Evolutionary conservation across 23 red algal species (phyloP).

Genomic region (Gracilariopsis chorda): DNA sequence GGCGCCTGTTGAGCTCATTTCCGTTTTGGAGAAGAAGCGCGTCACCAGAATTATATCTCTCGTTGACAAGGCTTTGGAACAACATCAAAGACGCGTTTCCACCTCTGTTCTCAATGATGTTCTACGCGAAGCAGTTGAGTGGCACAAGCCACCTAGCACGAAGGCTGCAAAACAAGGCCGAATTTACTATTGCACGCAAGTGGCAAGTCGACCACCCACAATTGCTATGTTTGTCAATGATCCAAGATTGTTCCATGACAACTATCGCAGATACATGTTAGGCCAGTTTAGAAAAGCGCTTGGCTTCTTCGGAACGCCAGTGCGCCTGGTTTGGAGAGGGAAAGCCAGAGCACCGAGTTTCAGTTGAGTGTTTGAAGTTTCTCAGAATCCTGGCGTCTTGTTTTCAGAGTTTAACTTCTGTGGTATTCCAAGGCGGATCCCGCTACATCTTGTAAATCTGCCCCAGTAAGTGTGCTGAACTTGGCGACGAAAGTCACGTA

Average conservation of each 20-base stretch:
- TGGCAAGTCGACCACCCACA: conserved; percentile 82
- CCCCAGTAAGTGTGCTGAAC: too few species aligned
- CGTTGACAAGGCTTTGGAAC: conserved; percentile 78
- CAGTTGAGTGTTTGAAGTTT: too few species aligned
- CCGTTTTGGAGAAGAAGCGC: conserved; percentile 72
- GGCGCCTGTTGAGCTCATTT: conserved; percentile 79
- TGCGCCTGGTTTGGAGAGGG: conserved; percentile 89
- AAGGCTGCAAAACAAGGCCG: conserved; percentile 76
- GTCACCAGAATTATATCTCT: conserved; percentile 38
- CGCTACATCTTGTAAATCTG: too few species aligned
- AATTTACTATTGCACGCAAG: conserved; percentile 98
- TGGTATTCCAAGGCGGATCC: too few species aligned
- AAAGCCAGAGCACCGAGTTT: conserved; percentile 57
- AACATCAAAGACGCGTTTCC: conserved; percentile 81
- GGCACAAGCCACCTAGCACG: conserved; percentile 85
- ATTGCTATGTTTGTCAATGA: conserved; percentile 98
- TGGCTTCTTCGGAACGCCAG: conserved; percentile 86
- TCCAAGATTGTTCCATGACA: conserved; percentile 89
- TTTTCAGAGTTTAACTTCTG: too few species aligned
- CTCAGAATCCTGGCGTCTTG: too few species aligned
- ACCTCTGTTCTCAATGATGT: conserved; percentile 95
- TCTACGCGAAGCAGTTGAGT: conserved; percentile 80
- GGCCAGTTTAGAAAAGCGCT: conserved; percentile 81
- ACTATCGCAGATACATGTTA: conserved; percentile 83
- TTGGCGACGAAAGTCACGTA: too few species aligned